These are phyloP conservation scores for Canariomyces notabilis DNA, from an alignment of 2,329 filamentous ascomycete species.

Conservation along the genomic window DNA sequence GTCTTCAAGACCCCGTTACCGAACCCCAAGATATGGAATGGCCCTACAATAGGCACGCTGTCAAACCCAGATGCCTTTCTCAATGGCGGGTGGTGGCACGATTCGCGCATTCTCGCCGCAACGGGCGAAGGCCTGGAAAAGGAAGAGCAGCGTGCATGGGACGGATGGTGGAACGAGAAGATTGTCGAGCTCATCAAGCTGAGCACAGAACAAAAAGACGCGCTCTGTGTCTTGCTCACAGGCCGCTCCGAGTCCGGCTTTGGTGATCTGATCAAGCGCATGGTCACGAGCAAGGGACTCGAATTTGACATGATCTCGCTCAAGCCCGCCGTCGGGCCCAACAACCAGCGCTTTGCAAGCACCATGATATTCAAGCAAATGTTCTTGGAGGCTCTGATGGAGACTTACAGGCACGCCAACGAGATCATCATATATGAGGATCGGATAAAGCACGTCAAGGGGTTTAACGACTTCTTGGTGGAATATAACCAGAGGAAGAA, in stretches of 20 bases:
- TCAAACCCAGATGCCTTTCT: constrained; percentile 70
- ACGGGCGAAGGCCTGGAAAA: constrained; percentile 77
- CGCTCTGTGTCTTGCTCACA: constrained; percentile 79
- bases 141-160: constrained; percentile 80
- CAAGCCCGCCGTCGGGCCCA: constrained; percentile 79
- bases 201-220: constrained; percentile 78
- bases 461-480: constrained; percentile 78
- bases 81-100: constrained; percentile 96
- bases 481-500: constrained; percentile 62
- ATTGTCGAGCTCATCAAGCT: constrained; percentile 75
- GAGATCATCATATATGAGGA: constrained; percentile 76
- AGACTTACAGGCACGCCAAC: constrained; percentile 78
- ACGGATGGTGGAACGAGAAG: constrained; percentile 95
- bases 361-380: constrained; percentile 93
- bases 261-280: constrained; percentile 72
- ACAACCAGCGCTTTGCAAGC: constrained; percentile 68
- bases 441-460: constrained; percentile 63
- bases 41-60: constrained; percentile 69
- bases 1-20: constrained; percentile 90
- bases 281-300: constrained; percentile 69
- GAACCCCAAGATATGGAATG: constrained; percentile 82
- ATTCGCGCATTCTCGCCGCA: constrained; percentile 75
- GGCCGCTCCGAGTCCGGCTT: constrained; percentile 77
- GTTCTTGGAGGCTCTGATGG: constrained; percentile 73
- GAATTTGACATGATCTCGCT: constrained; percentile 84